Evolutionary conservation across 106 monocot genomes (phyloP), one percentile per base, ranked within the genome.

Genomic region (Acorus calamus): DNA sequence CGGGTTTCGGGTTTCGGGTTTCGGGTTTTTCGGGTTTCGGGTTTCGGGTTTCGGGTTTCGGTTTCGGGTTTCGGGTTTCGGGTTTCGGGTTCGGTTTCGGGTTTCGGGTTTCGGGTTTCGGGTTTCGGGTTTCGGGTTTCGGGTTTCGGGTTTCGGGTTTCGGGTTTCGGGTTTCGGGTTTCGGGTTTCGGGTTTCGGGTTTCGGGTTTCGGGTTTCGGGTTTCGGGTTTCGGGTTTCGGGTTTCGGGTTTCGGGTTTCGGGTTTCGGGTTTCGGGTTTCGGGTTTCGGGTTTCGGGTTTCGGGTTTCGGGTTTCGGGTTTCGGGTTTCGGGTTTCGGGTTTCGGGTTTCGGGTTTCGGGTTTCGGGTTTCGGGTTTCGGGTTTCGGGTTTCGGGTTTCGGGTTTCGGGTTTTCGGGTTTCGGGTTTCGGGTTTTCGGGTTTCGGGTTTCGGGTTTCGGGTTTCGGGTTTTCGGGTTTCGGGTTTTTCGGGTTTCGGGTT

Each of bases 161-260:
- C 63, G 63, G 71, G 71, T 52, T 71, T 71, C 62, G 71, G 71
- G 71, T 71, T 71, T 71, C 44, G 42, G 71, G 71, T 62, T 71
- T 71, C 44, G 63, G 71, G 61, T 71, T 71, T 63, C 53, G 62
- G 71, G 62, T 71, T 71, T 63, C 45, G 62, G 71, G 51, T 63
- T 71, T 63, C 52, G 62, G 71, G 62, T 71, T 71, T 71, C 53
- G 62, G 71, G 71, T 71, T 71, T 63, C 53, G 71, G 71, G 62
- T 71, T 71, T 63, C 53, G 71, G 71, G 71, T 71, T 71, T 71
- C 62, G n/a, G n/a, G 71, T 71, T 71, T 71, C 62, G 71, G 71
- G 71, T 71, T 71, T 71, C 62, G 71, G 71, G 62, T 71, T 71
- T 63, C 53, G 71, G 71, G 62, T 71, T 71, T 63, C 53, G 71